These are phyloP conservation scores for Rhodofomes roseus DNA, from an alignment of 1,284 basidiomycete genomes.

Conservation along the genomic window DNA sequence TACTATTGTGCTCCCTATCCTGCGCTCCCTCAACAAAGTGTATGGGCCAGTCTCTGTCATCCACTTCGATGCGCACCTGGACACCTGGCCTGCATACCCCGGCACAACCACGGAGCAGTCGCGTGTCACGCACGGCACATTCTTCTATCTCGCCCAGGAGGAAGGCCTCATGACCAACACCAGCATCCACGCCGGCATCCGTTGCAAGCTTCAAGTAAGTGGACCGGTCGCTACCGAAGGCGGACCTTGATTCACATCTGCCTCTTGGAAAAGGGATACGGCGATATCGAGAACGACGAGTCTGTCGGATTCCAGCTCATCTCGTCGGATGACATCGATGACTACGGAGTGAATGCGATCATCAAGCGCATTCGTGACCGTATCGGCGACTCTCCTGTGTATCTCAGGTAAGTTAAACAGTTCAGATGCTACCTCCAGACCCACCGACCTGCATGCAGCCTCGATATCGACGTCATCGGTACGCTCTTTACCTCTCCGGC, in stretches of 20 bases:
- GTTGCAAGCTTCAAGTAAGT: conserved; percentile 61
- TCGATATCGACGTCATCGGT: conserved; percentile 81
- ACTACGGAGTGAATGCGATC: conserved; percentile 59
- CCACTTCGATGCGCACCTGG: conserved; percentile 78
- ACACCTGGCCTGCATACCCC: conserved; percentile 59
- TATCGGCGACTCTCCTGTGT: conserved; percentile 69
- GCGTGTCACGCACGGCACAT: conserved; percentile 71
- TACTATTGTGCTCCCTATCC: conserved; percentile 74
- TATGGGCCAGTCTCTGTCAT: conserved; percentile 79
- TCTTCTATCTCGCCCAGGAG: conserved; percentile 69
- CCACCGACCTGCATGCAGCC: conserved; percentile 24
- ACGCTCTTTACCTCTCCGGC: conserved; percentile 13
- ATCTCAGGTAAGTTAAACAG: conserved; percentile 51
- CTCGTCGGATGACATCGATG: conserved; percentile 74
- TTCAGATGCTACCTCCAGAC: background rate
- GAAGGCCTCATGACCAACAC: conserved; percentile 71
- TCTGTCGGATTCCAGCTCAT: conserved; percentile 68
- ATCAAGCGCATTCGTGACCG: conserved; percentile 58
- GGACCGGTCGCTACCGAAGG: background rate
- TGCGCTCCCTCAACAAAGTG: conserved; percentile 65
- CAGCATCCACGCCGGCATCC: conserved; percentile 76
- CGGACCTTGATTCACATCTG: background rate
- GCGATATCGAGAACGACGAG: conserved; percentile 61
- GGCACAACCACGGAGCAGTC: conserved; percentile 56
- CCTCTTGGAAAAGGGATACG: conserved; percentile 39